phyloP scores from a whole-genome alignment of 176 grass and related monocot genomes.

The Carex cristatella region DNA sequence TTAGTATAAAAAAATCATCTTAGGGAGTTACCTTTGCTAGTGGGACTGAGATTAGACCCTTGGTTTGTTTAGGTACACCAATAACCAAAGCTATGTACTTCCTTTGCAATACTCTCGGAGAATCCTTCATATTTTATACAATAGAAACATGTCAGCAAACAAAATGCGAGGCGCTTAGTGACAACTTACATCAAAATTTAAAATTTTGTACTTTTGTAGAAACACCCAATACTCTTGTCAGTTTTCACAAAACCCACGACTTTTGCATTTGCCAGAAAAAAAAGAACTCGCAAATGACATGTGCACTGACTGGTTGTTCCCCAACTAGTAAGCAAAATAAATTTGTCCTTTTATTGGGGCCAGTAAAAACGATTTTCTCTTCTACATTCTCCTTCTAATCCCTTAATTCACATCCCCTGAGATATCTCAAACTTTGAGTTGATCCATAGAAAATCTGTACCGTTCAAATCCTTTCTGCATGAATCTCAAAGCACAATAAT shows the following conservation, averaged over 20 bases:
- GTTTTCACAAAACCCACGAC: background rate
- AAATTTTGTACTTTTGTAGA: background rate
- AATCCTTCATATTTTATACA: slow-evolving; percentile 34
- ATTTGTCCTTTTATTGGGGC: background rate
- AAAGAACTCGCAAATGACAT: background rate
- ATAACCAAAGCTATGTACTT: slow-evolving; percentile 93
- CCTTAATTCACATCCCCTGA: no score
- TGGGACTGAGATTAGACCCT: slow-evolving; percentile 69
- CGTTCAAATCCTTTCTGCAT: no score
- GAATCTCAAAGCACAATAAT: no score
- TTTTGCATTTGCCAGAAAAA: background rate
- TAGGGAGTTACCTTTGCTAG: slow-evolving; percentile 59
- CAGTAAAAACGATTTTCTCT: background rate
- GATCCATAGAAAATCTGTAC: no score
- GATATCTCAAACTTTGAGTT: no score
- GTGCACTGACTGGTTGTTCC: background rate
- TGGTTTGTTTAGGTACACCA: slow-evolving; percentile 59
- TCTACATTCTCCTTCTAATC: background rate
- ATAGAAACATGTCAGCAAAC: background rate
- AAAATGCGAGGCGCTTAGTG: background rate
- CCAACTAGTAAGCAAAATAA: background rate
- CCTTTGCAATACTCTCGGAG: slow-evolving; percentile 65
- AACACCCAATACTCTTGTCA: background rate
- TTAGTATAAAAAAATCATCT: background rate
- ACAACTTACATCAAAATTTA: background rate